Base-by-base conservation (phyloP, 2,329 filamentous ascomycete genomes). In the Bertia moriformis region DNA sequence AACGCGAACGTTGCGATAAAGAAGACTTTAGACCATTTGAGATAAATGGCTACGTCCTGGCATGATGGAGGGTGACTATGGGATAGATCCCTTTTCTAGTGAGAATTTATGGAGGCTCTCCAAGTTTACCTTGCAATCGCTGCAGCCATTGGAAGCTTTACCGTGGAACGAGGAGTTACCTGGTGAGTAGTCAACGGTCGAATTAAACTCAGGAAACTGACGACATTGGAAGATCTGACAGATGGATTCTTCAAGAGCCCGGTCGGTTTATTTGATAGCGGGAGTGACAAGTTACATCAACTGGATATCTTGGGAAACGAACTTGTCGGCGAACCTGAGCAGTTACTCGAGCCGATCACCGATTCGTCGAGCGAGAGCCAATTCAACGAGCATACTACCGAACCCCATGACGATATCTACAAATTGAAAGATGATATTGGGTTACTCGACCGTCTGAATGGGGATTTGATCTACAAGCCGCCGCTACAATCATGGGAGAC, bases 401-500 rank as follows among this genome's bases (percentile, higher is more conserved):
- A 29, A 10, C 24, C 10, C 10, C 10, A 29, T n/a, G 24, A 29
- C n/a, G n/a, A 29, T 29, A 29, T 29, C 24, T 29, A 10, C n/a
- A n/a, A 29, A 29, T 10, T n/a, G 10, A n/a, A 29, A 29, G 24
- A 29, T 29, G n/a, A n/a, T 29, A 29, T 29, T n/a, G 10, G 24
- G 24, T 10, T n/a, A n/a, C 24, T 29, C n/a, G 24, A 29, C 10
- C 10, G n/a, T n/a, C 24, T 29, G 24, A 10, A 29, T 10, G n/a
- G n/a, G 10, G 24, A 10, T 29, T 10, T n/a, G 24, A 29, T 29
- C n/a, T n/a, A 10, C n/a, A 39, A 43, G 10, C 38, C 43, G 12
- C 44, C 54, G 2, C 42, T 57, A 17, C 53, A 46, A 27, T 60
- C 57, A 22, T 66, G 62, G 62, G 62, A 65, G 44, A 54, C 43